phyloP scores from a whole-genome alignment of 129 eudicot genomes.

The Artemisia argyi region DNA sequence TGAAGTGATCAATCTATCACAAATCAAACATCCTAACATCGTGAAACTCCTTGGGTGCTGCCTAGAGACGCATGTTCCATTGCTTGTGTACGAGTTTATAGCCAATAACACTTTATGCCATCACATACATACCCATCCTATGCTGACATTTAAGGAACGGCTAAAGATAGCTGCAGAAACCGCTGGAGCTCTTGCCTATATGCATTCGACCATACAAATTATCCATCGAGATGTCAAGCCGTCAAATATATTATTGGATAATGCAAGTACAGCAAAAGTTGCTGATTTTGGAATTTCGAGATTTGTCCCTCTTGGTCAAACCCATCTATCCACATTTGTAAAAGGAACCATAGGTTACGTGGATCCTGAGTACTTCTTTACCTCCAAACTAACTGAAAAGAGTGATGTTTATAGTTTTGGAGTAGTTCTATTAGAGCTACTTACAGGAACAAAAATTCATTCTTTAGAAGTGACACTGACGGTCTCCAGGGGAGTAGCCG shows the following conservation, averaged over 20 bases:
- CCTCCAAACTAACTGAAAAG: slow-evolving; percentile 21
- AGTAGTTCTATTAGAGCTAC: slow-evolving; percentile 30
- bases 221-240: slow-evolving; percentile 35
- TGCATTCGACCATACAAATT: slow-evolving; percentile 29
- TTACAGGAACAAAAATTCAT: slow-evolving; percentile 22
- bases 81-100: slow-evolving; percentile 35
- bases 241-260: slow-evolving; percentile 31
- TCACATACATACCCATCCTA: slow-evolving; percentile 16
- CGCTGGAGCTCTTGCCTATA: slow-evolving; percentile 33
- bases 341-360: slow-evolving; percentile 38
- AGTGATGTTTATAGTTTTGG: slow-evolving; percentile 44
- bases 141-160: slow-evolving; percentile 13
- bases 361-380: slow-evolving; percentile 31
- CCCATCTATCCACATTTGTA: slow-evolving; percentile 32
- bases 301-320: slow-evolving; percentile 29
- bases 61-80: slow-evolving; percentile 34
- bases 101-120: slow-evolving; percentile 28
- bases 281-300: slow-evolving; percentile 39
- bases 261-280: slow-evolving; percentile 21
- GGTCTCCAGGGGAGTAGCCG: background rate
- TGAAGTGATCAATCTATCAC: slow-evolving; percentile 30
- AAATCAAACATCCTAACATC: slow-evolving; percentile 34
- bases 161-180: slow-evolving; percentile 30
- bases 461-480: slow-evolving; percentile 21
- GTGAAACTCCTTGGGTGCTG: slow-evolving; percentile 34